Conservation (phyloP, 2,329 filamentous ascomycete genomes). For the Xylaria sp. region DNA sequence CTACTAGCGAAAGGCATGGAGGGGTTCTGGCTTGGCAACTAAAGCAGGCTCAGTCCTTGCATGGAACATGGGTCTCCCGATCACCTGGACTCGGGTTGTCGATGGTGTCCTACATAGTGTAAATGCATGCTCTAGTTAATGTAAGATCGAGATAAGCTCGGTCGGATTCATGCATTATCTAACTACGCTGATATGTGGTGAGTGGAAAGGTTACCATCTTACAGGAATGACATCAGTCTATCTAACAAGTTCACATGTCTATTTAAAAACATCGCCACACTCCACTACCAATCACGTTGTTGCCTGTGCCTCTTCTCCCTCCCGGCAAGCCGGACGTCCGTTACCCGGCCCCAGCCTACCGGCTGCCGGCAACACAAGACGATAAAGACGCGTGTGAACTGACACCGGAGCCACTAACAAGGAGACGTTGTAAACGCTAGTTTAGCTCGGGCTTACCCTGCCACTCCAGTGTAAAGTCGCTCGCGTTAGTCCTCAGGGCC, state of each 20-base stretch:
- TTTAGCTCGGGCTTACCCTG: background rate
- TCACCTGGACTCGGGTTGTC: background rate
- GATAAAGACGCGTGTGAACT: background rate
- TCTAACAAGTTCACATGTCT: background rate
- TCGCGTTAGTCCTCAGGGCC: no score
- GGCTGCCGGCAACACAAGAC: background rate
- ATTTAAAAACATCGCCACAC: constrained; percentile 19
- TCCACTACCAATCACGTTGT: constrained; percentile 9
- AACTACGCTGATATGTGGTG: background rate
- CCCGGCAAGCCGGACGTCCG: constrained; percentile 23
- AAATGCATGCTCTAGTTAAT: no score
- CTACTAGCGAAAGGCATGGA: background rate
- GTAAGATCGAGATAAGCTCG: no score
- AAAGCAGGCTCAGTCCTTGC: constrained; percentile 26
- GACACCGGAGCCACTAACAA: background rate
- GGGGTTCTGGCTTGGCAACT: constrained; percentile 8
- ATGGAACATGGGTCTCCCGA: constrained; percentile 6
- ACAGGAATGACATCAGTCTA: background rate
- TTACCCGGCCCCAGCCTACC: constrained; percentile 16
- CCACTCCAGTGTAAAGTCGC: no score
- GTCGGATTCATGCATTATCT: constrained; percentile 2
- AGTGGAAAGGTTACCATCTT: background rate
- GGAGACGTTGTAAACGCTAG: background rate
- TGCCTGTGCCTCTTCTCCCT: background rate
- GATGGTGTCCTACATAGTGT: no score